Conservation (phyloP, 768 basidiomycete genomes). For the Russula emetica region DNA sequence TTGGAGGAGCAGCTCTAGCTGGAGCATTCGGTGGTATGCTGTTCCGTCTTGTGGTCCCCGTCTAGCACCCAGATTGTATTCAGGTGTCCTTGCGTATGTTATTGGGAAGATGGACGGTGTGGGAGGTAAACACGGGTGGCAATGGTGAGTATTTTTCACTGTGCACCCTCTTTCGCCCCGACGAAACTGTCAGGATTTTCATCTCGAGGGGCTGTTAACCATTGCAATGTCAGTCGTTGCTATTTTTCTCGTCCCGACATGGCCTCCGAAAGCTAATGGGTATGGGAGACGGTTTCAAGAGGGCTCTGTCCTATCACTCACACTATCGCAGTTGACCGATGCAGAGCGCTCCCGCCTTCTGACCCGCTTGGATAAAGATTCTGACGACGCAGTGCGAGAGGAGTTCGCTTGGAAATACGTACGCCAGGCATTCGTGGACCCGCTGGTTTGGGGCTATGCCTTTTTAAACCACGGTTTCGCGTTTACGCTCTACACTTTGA, state of each 20-base stretch:
- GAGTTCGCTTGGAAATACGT: constrained; percentile 56
- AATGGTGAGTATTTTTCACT: constrained; percentile 40
- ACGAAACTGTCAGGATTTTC: constrained; percentile 45
- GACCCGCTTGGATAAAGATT: constrained; percentile 47
- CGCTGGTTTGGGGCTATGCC: constrained; percentile 57
- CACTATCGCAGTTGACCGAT: constrained; percentile 43
- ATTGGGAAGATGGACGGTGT: constrained; percentile 60
- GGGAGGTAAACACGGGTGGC: constrained; percentile 57
- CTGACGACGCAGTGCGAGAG: constrained; percentile 51
- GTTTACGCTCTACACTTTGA: constrained; percentile 54
- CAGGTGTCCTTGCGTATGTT: constrained; percentile 54
- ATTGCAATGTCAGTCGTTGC: constrained; percentile 44
- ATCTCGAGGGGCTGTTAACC: constrained; percentile 56
- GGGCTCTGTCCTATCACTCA: neutral
- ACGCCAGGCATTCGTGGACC: constrained; percentile 52
- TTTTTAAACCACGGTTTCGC: constrained; percentile 59
- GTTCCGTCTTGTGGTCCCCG: neutral
- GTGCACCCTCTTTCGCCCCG: neutral
- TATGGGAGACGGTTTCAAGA: constrained; percentile 32
- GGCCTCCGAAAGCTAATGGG: constrained; percentile 56
- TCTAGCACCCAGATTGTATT: neutral
- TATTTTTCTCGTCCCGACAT: constrained; percentile 55
- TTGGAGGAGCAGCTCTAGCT: constrained; percentile 56
- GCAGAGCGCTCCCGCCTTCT: constrained; percentile 48
- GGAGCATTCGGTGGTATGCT: constrained; percentile 58